Base-by-base conservation (phyloP, 805 yeast species). In the Debaryomyces prosopidis region DNA sequence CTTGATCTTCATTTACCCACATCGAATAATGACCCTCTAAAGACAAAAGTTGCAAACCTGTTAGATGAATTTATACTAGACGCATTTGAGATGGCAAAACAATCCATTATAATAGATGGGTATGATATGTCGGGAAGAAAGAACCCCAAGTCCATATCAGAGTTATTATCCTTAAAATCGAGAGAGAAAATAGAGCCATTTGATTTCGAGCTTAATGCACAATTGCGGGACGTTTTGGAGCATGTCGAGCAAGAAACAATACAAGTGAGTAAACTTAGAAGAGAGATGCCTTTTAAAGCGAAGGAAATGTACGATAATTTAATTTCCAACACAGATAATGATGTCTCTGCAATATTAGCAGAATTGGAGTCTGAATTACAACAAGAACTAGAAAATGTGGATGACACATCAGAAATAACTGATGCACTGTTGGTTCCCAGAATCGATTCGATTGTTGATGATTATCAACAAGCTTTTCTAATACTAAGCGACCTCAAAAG, bases 241-340 rank as follows among this genome's bases (percentile, higher is more conserved):
- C 71, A 76, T 32, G 83, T 87, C 46, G 95, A 88, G 51, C 76
- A 73, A 39, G 79, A 78, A 48, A 80, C 89, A 0, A 75, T 81
- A 1, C 75, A 71, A 45, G 76, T 84, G 14, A 77, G 88, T 0
- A 68, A 70, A 17, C 61, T 84, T 43, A 67, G 94, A 40, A 70
- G 80, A 40, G 71, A 71, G 15, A 68, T 77, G 10, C 90, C 89
- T 0, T 48, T 50, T 9, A 58, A 62, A 40, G 67, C 77, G 5
- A 69, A 58, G 30, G 53, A 54, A 9, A 59, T 57, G n/a, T 78
- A 73, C 50, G 65, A 66, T 38, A 59, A 65, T 31, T 37, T 70
- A 55, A 60, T 69, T 5, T 38, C 43, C 11, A 44, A 60, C 31
- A 56, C 70, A 12, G 75, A 71, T 55, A 46, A 50, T 36, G 58